Conservation (phyloP, 139 green algal genomes). For the Coccomyxa sp. region DNA sequence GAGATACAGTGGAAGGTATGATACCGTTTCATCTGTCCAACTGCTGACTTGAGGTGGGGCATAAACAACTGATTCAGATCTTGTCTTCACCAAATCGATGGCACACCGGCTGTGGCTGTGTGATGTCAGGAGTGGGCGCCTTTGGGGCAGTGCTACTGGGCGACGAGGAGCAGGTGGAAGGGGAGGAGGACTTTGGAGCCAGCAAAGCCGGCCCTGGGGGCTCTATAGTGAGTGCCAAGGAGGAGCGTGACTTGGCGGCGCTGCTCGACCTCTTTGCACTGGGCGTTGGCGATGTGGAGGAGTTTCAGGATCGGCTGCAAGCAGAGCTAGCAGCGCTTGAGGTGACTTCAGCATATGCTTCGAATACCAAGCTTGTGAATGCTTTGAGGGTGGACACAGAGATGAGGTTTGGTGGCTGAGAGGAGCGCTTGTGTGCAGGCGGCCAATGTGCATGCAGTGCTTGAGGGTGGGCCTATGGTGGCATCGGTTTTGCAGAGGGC, state of each 20-base stretch:
- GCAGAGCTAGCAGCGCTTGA: constrained; percentile 42
- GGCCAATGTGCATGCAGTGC: constrained; percentile 44
- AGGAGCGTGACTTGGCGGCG: constrained; percentile 25
- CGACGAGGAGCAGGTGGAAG: background rate
- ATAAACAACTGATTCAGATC: background rate
- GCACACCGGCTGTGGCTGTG: background rate
- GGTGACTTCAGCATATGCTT: constrained; percentile 6
- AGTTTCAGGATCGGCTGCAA: constrained; percentile 37
- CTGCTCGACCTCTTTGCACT: constrained; percentile 46
- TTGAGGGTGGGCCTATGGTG: constrained; percentile 32
- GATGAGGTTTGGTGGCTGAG: background rate
- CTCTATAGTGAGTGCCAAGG: constrained; percentile 7
- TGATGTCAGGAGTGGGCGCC: constrained; percentile 3
- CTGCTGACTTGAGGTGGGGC: background rate
- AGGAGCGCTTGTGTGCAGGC: constrained; percentile 14
- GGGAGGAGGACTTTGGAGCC: background rate
- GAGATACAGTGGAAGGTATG: background rate
- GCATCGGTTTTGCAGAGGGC: constrained; percentile 22
- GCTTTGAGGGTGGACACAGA: background rate
- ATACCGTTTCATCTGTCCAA: background rate
- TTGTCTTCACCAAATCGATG: background rate
- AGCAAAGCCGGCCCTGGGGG: background rate
- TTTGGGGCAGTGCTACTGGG: constrained; percentile 11
- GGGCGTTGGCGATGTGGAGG: constrained; percentile 38
- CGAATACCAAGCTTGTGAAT: background rate